Evolutionary conservation across 805 yeast species (phyloP).

Genomic region (Lachancea lanzarotensis): DNA sequence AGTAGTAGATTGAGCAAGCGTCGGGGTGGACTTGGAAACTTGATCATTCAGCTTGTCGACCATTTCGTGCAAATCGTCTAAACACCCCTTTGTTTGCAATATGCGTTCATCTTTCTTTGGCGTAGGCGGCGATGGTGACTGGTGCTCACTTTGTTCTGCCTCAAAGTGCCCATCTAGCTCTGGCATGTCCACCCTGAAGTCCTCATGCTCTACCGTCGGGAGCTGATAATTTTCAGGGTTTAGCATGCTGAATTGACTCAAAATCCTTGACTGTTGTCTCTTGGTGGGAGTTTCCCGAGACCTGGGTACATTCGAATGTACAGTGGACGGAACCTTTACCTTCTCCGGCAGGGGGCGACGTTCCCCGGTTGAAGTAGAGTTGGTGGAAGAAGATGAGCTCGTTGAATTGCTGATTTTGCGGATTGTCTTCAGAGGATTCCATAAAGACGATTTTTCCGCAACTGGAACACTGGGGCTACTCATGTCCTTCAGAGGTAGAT

Average conservation of each 20-base stretch:
- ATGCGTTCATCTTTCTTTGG: background rate
- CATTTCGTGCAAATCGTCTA: constrained; percentile 33
- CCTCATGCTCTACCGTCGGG: constrained; percentile 22
- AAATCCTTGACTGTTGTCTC: constrained; percentile 10
- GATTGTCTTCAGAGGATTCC: constrained; percentile 27
- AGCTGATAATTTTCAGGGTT: constrained; percentile 19
- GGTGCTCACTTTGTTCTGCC: background rate
- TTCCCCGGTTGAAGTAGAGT: background rate
- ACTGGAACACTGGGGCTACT: background rate
- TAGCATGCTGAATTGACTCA: constrained; percentile 12
- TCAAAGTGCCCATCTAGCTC: background rate
- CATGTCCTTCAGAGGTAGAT: background rate
- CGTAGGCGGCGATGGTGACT: background rate
- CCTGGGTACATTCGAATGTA: background rate
- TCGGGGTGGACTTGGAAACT: constrained; percentile 20
- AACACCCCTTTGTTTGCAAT: constrained; percentile 3
- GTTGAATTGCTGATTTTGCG: constrained; percentile 23
- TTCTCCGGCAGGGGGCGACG: background rate
- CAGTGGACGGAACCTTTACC: background rate
- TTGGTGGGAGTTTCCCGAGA: background rate
- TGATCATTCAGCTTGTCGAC: constrained; percentile 29
- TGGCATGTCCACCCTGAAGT: constrained; percentile 18
- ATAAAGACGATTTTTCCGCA: constrained; percentile 16
- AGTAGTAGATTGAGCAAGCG: constrained; percentile 11
- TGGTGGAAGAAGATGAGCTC: constrained; percentile 1